Evolutionary conservation across 1,139 yeast genomes (phyloP).

Genomic region (Candida buenavistaensis): DNA sequence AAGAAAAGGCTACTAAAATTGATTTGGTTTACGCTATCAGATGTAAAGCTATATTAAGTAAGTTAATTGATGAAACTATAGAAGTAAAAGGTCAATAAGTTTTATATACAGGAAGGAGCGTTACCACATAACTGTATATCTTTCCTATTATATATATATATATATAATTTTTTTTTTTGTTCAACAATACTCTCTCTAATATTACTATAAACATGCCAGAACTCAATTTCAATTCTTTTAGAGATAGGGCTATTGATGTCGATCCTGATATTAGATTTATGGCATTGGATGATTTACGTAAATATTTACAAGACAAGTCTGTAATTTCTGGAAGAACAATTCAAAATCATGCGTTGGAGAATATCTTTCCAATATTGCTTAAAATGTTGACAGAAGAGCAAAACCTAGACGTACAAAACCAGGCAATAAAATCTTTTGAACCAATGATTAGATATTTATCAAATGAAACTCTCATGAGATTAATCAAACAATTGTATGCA

Average conservation of each 20-base stretch:
- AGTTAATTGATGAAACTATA: constrained; percentile 12
- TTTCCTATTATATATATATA: no score
- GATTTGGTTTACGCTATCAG: constrained; percentile 14
- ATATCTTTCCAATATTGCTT: constrained; percentile 51
- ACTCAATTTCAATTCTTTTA: constrained; percentile 26
- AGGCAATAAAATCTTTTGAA: constrained; percentile 64
- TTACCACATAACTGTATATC: no score
- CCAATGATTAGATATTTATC: constrained; percentile 34
- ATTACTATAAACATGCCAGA: constrained; percentile 16
- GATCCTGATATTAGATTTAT: constrained; percentile 86
- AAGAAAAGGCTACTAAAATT: constrained; percentile 14
- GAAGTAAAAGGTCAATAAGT: constrained; percentile 14
- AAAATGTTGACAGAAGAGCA: constrained; percentile 60
- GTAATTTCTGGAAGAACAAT: constrained; percentile 23
- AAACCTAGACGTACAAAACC: constrained; percentile 76
- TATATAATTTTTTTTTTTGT: no score
- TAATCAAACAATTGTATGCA: constrained; percentile 27
- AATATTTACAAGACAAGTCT: constrained; percentile 27
- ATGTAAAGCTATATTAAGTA: constrained; percentile 12
- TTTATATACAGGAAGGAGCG: no score
- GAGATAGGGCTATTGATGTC: constrained; percentile 58
- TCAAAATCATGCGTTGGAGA: constrained; percentile 26
- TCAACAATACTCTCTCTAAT: neutral
- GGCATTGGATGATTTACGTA: constrained; percentile 79
- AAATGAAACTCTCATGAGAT: constrained; percentile 22